Base-by-base conservation (phyloP, 179 eudicot species). In the Spinacia oleracea region DNA sequence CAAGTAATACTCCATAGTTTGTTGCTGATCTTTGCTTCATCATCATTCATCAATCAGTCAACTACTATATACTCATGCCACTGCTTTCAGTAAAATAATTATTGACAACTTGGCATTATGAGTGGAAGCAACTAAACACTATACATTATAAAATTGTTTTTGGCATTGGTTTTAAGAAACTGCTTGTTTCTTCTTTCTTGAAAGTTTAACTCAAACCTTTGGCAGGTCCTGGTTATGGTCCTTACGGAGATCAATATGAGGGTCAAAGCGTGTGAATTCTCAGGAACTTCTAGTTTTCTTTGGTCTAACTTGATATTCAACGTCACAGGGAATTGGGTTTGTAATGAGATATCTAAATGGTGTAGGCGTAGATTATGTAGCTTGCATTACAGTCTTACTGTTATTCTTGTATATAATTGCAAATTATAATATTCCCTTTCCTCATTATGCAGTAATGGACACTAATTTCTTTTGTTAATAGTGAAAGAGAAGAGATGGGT, bases 401-500 rank as follows among this genome's bases (percentile, higher is more conserved):
- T 20, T 51, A n/a, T n/a, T n/a, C n/a, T n/a, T n/a, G 12, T 14
- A 46, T 25, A 25, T 45, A 1, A 21, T 20, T 16, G 29, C 48
- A 38, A 0, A 10, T 67, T 21, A 67, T 67, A 67, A 1, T 65
- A 18, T 34, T 15, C 35, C 29, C 56, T 72, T 9, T 31, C 43
- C 16, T 31, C 75, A 31, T 32, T 20, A 4, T 72, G 60, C 60
- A 15, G n/a, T n/a, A n/a, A n/a, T n/a, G n/a, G n/a, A n/a, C 50
- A 32, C 45, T 72, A 6, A 50, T 45, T 23, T 35, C 35, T 68
- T 45, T 74, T 79, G 32, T 75, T 75, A 18, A 48, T 56, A 96
- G 99, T 81, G 89, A 96, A 96, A 79, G 99, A 96, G 82, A 96
- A 96, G 86, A 89, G 99, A 84, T 90, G 90, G 91, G 99, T 96